Percentiles rank a stretch among this genome's conserved stretches.
phyloP scores from a whole-genome alignment of 108 stramenopile genomes.

The Nitzschia palea region DNA sequence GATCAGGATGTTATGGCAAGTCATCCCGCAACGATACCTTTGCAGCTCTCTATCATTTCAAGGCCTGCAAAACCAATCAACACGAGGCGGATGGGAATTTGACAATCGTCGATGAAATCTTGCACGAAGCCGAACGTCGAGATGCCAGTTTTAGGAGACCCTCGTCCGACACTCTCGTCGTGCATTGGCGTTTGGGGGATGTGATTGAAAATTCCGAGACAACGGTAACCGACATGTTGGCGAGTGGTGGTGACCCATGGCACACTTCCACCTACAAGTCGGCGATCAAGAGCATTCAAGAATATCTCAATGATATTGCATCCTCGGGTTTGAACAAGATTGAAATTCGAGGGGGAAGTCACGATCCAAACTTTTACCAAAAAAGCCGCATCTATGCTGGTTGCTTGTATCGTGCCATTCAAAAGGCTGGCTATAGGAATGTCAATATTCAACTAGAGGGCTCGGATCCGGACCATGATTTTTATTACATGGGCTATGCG shows the following conservation, averaged over 20 bases:
- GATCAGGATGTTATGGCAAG: slow-evolving; percentile 12
- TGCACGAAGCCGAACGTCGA: slow-evolving; percentile 3
- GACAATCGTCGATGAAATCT: slow-evolving; percentile 14
- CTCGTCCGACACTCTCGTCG: slow-evolving; percentile 3
- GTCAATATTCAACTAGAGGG: slow-evolving; percentile 9
- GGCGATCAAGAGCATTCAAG: slow-evolving; percentile 21
- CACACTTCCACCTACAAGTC: slow-evolving; percentile 5
- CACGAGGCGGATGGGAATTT: slow-evolving; percentile 9
- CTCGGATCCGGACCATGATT: slow-evolving; percentile 12
- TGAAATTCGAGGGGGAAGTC: slow-evolving; percentile 15
- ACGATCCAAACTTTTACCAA: slow-evolving; percentile 4
- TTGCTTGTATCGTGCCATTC: slow-evolving; percentile 14
- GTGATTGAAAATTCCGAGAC: slow-evolving; percentile 26
- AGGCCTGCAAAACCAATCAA: slow-evolving; percentile 1
- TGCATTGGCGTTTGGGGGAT: slow-evolving; percentile 29
- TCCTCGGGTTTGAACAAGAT: slow-evolving; percentile 6
- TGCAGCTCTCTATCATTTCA: slow-evolving; percentile 11
- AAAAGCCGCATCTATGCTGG: slow-evolving; percentile 23
- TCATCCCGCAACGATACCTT: slow-evolving; percentile 12
- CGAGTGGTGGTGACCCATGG: slow-evolving; percentile 17
- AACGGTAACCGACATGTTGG: slow-evolving; percentile 8
- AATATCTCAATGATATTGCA: slow-evolving; percentile 13
- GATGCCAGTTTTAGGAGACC: slow-evolving; percentile 12
- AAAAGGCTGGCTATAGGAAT: slow-evolving; percentile 7
- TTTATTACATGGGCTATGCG: slow-evolving; percentile 12